Conservation (phyloP, 2,329 filamentous ascomycete species). For the Aschersonia sp. region DNA sequence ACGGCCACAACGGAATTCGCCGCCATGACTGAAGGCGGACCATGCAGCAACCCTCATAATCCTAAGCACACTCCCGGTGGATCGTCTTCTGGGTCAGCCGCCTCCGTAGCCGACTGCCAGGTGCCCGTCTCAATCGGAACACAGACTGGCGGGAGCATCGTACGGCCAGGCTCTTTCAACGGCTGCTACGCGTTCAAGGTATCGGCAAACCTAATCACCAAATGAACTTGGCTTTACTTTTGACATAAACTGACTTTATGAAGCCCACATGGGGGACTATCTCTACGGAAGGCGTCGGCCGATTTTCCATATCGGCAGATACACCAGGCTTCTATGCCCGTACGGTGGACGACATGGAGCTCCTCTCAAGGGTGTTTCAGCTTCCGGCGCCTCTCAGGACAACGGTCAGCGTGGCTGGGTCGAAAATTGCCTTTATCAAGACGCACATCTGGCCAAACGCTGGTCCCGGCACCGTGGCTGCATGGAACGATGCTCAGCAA, state of each 20-base stretch:
- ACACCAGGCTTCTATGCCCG: conserved; percentile 48
- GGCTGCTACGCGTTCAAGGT: conserved; percentile 47
- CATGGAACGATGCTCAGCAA: conserved; percentile 23
- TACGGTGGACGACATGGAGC: conserved; percentile 39
- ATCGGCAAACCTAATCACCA: neutral
- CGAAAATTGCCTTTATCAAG: conserved; percentile 38
- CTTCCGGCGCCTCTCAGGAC: conserved; percentile 23
- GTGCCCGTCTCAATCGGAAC: conserved; percentile 46
- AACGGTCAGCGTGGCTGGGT: conserved; percentile 23
- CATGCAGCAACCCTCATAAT: conserved; percentile 51
- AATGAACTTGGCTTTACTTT: neutral
- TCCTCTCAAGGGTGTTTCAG: conserved; percentile 38
- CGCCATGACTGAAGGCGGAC: conserved; percentile 36
- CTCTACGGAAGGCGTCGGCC: conserved; percentile 44
- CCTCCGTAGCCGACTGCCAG: conserved; percentile 51
- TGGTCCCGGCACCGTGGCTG: conserved; percentile 25
- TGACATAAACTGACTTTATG: neutral
- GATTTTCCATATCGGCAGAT: conserved; percentile 44
- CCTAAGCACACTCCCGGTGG: conserved; percentile 49
- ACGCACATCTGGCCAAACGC: conserved; percentile 36
- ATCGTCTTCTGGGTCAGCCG: conserved; percentile 51
- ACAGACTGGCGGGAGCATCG: conserved; percentile 49
- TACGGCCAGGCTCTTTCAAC: conserved; percentile 50
- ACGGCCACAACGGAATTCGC: conserved; percentile 50
- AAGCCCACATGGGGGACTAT: conserved; percentile 48